Evolutionary conservation across 305 asterid species (phyloP).

Genomic region (Andrographis paniculata): DNA sequence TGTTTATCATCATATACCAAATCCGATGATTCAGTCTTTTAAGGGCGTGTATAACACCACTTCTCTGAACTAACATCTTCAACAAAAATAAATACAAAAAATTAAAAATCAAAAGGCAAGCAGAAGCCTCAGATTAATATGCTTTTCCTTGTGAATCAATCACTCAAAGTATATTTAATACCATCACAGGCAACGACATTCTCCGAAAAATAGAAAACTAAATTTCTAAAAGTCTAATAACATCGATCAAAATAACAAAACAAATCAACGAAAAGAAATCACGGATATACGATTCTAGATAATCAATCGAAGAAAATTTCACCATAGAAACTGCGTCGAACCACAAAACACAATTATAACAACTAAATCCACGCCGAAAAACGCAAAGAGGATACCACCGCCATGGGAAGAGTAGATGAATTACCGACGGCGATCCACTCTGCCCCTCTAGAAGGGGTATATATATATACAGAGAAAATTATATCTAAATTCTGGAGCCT

Average conservation of each 20-base stretch:
- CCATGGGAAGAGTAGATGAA: background rate
- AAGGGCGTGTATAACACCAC: no score
- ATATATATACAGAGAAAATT: background rate
- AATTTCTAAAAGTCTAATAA: no score
- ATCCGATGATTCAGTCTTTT: background rate
- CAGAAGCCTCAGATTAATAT: conserved; percentile 31
- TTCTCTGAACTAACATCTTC: no score
- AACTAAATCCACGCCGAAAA: no score
- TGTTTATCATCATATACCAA: conserved; percentile 40
- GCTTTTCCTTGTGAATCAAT: conserved; percentile 26
- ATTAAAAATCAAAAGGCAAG: background rate
- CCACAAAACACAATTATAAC: background rate
- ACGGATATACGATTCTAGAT: no score
- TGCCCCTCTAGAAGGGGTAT: no score
- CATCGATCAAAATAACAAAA: no score
- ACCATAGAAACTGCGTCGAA: no score
- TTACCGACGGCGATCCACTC: no score
- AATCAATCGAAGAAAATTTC: background rate
- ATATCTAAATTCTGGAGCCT: background rate
- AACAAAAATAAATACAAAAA: background rate
- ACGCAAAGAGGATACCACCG: background rate
- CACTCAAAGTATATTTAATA: conserved; percentile 59
- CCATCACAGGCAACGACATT: conserved; percentile 54
- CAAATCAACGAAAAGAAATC: no score
- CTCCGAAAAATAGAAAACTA: no score